phyloP scores from a whole-genome alignment of 2,329 filamentous ascomycete genomes.

The Rugonectria rugulosa region DNA sequence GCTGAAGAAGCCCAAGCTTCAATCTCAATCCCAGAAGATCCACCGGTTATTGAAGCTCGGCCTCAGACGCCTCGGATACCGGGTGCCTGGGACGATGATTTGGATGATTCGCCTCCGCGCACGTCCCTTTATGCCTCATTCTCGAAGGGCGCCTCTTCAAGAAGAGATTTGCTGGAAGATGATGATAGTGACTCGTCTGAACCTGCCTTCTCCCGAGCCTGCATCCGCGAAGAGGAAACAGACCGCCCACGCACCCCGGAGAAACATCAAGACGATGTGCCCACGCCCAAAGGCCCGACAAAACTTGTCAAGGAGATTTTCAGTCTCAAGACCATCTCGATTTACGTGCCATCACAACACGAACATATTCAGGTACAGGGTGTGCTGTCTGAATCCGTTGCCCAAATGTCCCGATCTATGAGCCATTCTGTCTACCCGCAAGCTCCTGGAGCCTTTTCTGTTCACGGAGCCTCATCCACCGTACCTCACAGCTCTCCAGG shows the following conservation, averaged over 20 bases:
- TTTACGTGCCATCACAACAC: slow-evolving; percentile 62
- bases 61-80: slow-evolving; percentile 51
- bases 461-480: slow-evolving; percentile 42
- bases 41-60: neutral
- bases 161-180: slow-evolving; percentile 19
- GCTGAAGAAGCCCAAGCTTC: neutral
- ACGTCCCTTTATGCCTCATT: slow-evolving; percentile 19
- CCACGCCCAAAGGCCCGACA: slow-evolving; percentile 61
- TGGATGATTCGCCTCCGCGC: slow-evolving; percentile 29
- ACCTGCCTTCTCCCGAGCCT: slow-evolving; percentile 39
- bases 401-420: slow-evolving; percentile 42
- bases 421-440: slow-evolving; percentile 55
- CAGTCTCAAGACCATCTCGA: slow-evolving; percentile 57
- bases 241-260: slow-evolving; percentile 17
- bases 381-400: slow-evolving; percentile 37
- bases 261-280: slow-evolving; percentile 48
- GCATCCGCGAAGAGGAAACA: slow-evolving; percentile 27
- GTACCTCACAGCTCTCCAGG: slow-evolving; percentile 9
- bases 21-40: slow-evolving; percentile 1
- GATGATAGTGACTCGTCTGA: slow-evolving; percentile 39
- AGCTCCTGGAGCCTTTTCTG: slow-evolving; percentile 69
- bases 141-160: slow-evolving; percentile 12
- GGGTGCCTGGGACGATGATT: slow-evolving; percentile 58
- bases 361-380: slow-evolving; percentile 50
- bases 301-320: slow-evolving; percentile 65